Evolutionary conservation across 2,329 filamentous ascomycete genomes (phyloP).

Genomic region (Phialophora verrucosa): DNA sequence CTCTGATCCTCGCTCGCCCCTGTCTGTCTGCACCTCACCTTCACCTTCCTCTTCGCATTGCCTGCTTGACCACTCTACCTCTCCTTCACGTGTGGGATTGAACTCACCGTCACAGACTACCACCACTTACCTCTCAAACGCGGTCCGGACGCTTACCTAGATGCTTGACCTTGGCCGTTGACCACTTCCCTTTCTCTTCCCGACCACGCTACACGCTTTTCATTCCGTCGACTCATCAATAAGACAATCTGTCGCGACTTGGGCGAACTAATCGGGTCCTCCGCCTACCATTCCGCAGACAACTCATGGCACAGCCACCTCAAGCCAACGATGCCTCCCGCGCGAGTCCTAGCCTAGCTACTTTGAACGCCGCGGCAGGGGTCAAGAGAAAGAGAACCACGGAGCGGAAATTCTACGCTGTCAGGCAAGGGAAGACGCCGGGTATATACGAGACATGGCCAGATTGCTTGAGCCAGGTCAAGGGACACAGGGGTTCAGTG

Average conservation of each 20-base stretch:
- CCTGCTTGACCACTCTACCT: background rate
- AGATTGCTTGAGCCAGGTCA: constrained; percentile 67
- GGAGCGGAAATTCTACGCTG: constrained; percentile 67
- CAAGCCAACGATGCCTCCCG: constrained; percentile 24
- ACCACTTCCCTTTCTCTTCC: background rate
- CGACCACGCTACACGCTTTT: background rate
- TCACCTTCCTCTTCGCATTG: background rate
- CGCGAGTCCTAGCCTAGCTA: constrained; percentile 23
- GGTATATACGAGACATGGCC: constrained; percentile 69
- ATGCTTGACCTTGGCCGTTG: background rate
- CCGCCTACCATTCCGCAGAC: constrained; percentile 15
- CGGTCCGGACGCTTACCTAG: too few relatives aligned
- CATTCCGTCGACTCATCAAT: background rate
- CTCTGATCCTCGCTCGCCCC: constrained; percentile 1
- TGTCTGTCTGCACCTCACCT: background rate
- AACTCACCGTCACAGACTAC: background rate
- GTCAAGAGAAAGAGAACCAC: constrained; percentile 61
- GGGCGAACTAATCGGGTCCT: constrained; percentile 12
- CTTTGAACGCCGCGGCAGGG: constrained; percentile 31
- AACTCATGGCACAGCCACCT: constrained; percentile 34
- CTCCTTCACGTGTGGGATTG: background rate
- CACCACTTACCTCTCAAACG: background rate
- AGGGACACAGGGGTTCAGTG: constrained; percentile 67
- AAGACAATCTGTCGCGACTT: constrained; percentile 36
- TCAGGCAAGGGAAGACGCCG: constrained; percentile 64